These are phyloP conservation scores for Picochlorum sp. DNA, from an alignment of 139 green algal genomes.

Conservation along the genomic window DNA sequence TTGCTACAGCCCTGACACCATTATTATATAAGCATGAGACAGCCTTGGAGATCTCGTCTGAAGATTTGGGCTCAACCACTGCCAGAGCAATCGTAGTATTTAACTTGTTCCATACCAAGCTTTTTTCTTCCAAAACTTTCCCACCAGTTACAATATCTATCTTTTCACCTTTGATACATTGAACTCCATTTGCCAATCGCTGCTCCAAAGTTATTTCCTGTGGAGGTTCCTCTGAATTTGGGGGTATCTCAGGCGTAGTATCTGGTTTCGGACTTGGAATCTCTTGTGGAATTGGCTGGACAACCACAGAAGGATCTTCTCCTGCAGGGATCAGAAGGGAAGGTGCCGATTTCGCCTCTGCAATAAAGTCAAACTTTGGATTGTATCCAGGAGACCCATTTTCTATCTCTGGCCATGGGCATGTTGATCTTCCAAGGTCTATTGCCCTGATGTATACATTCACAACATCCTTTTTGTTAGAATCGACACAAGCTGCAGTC, in stretches of 20 bases:
- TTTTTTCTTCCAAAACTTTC: neutral
- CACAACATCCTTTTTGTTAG: neutral
- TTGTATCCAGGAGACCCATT: neutral
- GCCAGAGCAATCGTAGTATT: neutral
- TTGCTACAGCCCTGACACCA: neutral
- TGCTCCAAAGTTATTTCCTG: neutral
- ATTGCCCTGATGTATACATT: neutral
- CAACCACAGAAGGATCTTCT: neutral
- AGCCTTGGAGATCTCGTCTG: neutral
- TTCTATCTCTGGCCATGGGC: neutral
- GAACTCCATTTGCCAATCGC: neutral
- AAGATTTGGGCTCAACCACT: neutral
- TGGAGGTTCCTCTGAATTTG: neutral
- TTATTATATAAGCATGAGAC: neutral
- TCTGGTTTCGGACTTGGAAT: too few relatives aligned
- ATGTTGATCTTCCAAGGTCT: neutral
- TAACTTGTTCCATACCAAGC: neutral
- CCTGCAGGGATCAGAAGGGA: neutral
- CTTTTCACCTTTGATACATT: neutral
- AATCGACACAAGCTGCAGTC: neutral
- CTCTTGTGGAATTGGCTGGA: too few relatives aligned
- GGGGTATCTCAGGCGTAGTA: neutral
- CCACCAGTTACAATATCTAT: neutral
- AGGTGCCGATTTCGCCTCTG: neutral
- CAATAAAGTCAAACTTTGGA: neutral